These are phyloP conservation scores for Phytophthora pini DNA, from an alignment of 352 stramenopile genomes.

Conservation along the genomic window DNA sequence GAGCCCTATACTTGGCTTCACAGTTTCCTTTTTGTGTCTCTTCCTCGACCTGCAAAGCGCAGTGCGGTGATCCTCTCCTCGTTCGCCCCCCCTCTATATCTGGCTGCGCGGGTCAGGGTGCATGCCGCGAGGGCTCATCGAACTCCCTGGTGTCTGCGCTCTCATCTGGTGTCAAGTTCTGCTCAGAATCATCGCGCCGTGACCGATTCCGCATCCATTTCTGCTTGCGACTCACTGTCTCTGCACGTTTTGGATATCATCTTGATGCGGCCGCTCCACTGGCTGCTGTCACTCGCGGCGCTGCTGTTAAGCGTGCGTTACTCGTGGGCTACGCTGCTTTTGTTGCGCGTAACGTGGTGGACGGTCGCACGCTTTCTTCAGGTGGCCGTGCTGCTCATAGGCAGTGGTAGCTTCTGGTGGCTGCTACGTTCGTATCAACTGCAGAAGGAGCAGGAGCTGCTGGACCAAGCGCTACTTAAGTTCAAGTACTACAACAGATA, in stretches of 20 bases:
- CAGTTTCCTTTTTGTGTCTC: conserved; percentile 13
- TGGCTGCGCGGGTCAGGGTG: conserved; percentile 22
- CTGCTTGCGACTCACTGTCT: conserved; percentile 6
- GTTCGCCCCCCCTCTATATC: conserved; percentile 10
- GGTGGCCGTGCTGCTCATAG: conserved; percentile 50
- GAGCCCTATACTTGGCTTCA: conserved; percentile 27
- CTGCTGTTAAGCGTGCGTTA: conserved; percentile 38
- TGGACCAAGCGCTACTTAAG: conserved; percentile 55
- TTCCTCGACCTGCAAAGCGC: conserved; percentile 9
- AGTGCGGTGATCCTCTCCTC: conserved; percentile 11
- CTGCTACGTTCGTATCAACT: conserved; percentile 70
- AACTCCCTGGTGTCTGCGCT: conserved; percentile 9
- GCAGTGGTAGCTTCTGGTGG: conserved; percentile 67
- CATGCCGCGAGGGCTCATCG: conserved; percentile 8
- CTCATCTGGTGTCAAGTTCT: background rate
- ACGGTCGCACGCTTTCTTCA: conserved; percentile 43
- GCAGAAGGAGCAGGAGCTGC: conserved; percentile 64
- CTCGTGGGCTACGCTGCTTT: conserved; percentile 25
- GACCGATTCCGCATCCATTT: conserved; percentile 17
- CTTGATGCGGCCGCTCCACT: conserved; percentile 25
- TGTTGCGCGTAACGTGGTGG: conserved; percentile 32
- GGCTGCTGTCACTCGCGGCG: conserved; percentile 23
- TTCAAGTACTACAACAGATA: conserved; percentile 67
- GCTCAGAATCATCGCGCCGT: background rate
- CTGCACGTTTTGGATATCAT: conserved; percentile 10